Conservation (phyloP, 768 basidiomycete species). For the Xerocomus brunneocitrinus region DNA sequence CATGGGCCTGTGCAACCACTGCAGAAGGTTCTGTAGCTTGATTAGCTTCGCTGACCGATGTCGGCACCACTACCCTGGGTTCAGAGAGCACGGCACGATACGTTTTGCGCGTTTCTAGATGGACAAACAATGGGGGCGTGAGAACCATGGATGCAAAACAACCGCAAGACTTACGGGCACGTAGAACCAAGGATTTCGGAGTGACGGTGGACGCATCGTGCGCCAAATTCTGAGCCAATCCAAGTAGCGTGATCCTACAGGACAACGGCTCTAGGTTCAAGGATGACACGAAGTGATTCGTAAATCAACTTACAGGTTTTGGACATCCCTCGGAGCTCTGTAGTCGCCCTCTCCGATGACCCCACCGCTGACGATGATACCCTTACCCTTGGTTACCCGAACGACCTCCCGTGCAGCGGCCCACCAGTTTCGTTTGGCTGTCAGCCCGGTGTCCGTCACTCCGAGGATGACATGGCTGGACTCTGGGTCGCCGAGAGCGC, state of each 20-base stretch:
- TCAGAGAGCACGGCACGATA: conserved; percentile 78
- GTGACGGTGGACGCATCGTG: conserved; percentile 56
- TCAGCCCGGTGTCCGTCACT: conserved; percentile 47
- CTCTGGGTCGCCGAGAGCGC: conserved; percentile 62
- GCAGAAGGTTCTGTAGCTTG: background rate
- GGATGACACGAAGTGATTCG: too few relatives aligned
- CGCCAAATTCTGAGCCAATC: conserved; percentile 62
- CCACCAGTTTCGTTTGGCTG: conserved; percentile 81
- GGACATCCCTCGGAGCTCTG: conserved; percentile 67
- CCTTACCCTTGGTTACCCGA: conserved; percentile 78
- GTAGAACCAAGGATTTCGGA: conserved; percentile 63
- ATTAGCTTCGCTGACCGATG: background rate
- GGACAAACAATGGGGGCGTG: background rate
- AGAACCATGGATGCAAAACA: background rate
- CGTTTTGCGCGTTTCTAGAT: conserved; percentile 71
- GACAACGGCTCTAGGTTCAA: background rate
- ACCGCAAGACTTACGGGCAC: conserved; percentile 55
- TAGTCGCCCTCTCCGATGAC: conserved; percentile 57
- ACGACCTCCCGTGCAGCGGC: conserved; percentile 69
- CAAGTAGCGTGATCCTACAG: conserved; percentile 60
- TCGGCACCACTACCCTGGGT: conserved; percentile 59
- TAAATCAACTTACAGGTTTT: conserved; percentile 57
- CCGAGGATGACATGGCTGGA: conserved; percentile 40
- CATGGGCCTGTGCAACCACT: background rate
- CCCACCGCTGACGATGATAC: conserved; percentile 67